Conservation (phyloP, 2,329 filamentous ascomycete genomes). For the Cordyceps javanica region DNA sequence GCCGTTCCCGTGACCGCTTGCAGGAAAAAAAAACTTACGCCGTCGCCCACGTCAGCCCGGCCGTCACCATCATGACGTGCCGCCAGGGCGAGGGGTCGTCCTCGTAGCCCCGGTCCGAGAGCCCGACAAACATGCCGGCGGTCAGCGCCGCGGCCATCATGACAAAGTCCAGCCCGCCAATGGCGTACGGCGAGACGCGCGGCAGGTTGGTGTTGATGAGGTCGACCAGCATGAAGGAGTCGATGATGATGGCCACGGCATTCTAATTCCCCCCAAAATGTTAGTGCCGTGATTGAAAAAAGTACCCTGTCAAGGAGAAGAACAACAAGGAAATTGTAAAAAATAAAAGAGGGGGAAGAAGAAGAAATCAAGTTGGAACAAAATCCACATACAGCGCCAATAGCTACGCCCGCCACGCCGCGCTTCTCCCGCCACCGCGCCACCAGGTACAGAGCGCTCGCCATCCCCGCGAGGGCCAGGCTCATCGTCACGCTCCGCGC, state of each 20-base stretch:
- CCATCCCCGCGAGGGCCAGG: slow-evolving; percentile 1
- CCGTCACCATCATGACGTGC: slow-evolving; percentile 8
- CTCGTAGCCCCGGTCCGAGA: slow-evolving; percentile 3
- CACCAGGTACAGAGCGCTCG: slow-evolving; percentile 1
- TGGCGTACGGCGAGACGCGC: slow-evolving; percentile 7
- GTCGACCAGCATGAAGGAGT: slow-evolving; percentile 8
- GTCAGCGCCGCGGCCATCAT: slow-evolving; percentile 10
- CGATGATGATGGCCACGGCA: slow-evolving; percentile 10
- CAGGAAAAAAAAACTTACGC: neutral
- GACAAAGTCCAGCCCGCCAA: slow-evolving; percentile 9
- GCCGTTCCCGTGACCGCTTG: neutral
- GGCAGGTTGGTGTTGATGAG: slow-evolving; percentile 9
- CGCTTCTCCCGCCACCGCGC: slow-evolving; percentile 1
- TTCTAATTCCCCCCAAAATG: neutral
- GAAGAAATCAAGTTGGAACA: no score
- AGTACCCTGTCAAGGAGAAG: no score
- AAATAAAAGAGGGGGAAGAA: neutral
- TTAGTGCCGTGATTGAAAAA: neutral
- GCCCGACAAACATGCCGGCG: slow-evolving; percentile 7
- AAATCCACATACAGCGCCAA: slow-evolving; percentile 2
- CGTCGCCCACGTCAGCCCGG: slow-evolving; percentile 7
- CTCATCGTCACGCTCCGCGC: slow-evolving; percentile 6
- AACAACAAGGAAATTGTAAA: neutral
- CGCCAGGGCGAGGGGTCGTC: slow-evolving; percentile 5
- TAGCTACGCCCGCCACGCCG: slow-evolving; percentile 2